Evolutionary conservation across 805 yeast genomes (phyloP), one percentile per base, ranked within the genome.

Genomic region (Candida ulmi): DNA sequence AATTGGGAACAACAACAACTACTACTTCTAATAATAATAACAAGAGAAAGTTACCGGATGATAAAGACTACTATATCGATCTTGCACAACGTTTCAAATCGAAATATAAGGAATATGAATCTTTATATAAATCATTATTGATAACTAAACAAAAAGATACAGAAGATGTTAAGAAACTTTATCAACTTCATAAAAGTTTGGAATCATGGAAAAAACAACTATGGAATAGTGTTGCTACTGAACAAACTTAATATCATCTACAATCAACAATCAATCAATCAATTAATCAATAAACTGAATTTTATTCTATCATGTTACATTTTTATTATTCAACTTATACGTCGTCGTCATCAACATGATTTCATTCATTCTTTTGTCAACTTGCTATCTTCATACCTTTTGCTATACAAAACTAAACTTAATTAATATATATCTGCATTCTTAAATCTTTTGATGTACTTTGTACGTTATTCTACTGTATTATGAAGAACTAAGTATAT

Each of bases 191-290:
- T 55, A 68, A 67, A 25, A 64, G 66, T 31, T 57, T 79, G 37
- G 66, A 72, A 16, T 66, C 67, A 30, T 76, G 82, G 82, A 78
- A 78, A 55, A 66, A 65, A 42, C 65, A 69, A 47, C 61, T 78
- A 16, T 76, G 81, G 81, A 74, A 69, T 42, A 54, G 53, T 36
- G 52, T 46, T 35, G 23, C 37, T 34, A 19, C 34, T 19, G 11
- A 30, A 29, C 18, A 29, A 11, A 29, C 17, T 16, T 15, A 27
- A 27, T n/a, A n/a, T n/a, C n/a, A n/a, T n/a, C n/a, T n/a, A n/a
- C n/a, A n/a, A n/a, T n/a, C n/a, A n/a, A n/a, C n/a, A n/a, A n/a
- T n/a, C n/a, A n/a, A n/a, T n/a, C n/a, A n/a, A n/a, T n/a, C n/a
- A n/a, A n/a, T n/a, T n/a, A n/a, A n/a, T n/a, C n/a, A n/a, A n/a